These are phyloP conservation scores for Pichia terricola DNA, from an alignment of 1,139 yeast species.

Conservation along the genomic window DNA sequence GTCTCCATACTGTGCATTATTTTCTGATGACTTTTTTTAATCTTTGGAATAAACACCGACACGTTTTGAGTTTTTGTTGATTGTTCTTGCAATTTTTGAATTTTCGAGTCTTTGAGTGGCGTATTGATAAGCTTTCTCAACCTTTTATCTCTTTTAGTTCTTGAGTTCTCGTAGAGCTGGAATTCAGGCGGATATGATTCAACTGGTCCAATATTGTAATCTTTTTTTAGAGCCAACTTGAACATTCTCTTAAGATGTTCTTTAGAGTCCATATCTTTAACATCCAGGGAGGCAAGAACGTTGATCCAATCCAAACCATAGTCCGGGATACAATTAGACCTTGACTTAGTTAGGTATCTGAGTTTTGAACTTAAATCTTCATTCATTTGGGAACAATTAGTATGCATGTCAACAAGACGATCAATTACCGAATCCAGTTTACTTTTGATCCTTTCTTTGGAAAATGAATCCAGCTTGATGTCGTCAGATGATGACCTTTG, in stretches of 20 bases:
- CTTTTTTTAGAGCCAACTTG: constrained; percentile 5
- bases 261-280: constrained; percentile 1
- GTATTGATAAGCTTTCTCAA: not conserved
- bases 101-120: no score
- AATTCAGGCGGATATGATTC: not conserved
- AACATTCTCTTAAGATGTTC: constrained; percentile 2
- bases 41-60: no score
- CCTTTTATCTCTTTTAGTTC: not conserved
- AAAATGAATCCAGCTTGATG: not conserved
- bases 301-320: constrained; percentile 9
- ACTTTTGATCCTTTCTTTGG: constrained; percentile 2
- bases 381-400: not conserved
- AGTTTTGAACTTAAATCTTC: not conserved
- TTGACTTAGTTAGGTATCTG: not conserved
- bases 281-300: constrained; percentile 4
- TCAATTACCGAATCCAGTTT: constrained; percentile 10
- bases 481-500: constrained; percentile 4
- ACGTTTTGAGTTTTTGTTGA: no score
- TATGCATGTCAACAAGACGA: constrained; percentile 2
- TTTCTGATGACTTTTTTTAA: no score
- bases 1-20: no score
- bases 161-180: not conserved
- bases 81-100: no score
- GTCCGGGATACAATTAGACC: not conserved
- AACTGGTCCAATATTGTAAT: constrained; percentile 5